These are phyloP conservation scores for Zarea fungicola DNA, from an alignment of 2,329 filamentous ascomycete species.

Conservation along the genomic window DNA sequence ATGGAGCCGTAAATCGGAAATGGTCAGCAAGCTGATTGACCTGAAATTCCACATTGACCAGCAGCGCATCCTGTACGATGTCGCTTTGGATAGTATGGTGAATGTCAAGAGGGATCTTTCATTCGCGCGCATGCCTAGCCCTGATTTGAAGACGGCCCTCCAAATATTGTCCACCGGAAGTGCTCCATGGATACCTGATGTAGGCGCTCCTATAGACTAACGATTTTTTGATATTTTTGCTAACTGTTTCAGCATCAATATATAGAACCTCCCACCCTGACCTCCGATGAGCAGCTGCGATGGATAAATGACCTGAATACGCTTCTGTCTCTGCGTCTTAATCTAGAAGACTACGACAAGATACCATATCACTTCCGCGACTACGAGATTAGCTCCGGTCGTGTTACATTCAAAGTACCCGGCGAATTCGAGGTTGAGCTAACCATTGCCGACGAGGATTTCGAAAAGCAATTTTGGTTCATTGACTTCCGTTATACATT, in stretches of 20 bases:
- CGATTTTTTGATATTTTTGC: background rate
- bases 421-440: constrained; percentile 91
- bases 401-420: constrained; percentile 78
- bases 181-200: constrained; percentile 73
- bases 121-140: constrained; percentile 73
- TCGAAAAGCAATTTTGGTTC: constrained; percentile 83
- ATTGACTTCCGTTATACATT: constrained; percentile 87
- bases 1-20: constrained; percentile 76
- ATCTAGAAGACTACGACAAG: constrained; percentile 72
- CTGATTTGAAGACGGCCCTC: constrained; percentile 84
- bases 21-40: constrained; percentile 85
- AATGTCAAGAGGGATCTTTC: constrained; percentile 69
- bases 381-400: constrained; percentile 77
- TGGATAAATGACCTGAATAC: constrained; percentile 80
- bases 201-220: constrained; percentile 37
- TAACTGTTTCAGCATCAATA: constrained; percentile 62
- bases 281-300: constrained; percentile 64
- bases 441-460: constrained; percentile 81
- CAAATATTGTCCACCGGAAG: constrained; percentile 76
- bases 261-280: constrained; percentile 66
- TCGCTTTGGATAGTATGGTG: constrained; percentile 57
- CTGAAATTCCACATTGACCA: constrained; percentile 68
- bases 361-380: constrained; percentile 70
- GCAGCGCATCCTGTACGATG: constrained; percentile 56
- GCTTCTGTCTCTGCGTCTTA: constrained; percentile 74